Evolutionary conservation across 352 stramenopile species (phyloP).

Genomic region (Globisporangium orthogonon): DNA sequence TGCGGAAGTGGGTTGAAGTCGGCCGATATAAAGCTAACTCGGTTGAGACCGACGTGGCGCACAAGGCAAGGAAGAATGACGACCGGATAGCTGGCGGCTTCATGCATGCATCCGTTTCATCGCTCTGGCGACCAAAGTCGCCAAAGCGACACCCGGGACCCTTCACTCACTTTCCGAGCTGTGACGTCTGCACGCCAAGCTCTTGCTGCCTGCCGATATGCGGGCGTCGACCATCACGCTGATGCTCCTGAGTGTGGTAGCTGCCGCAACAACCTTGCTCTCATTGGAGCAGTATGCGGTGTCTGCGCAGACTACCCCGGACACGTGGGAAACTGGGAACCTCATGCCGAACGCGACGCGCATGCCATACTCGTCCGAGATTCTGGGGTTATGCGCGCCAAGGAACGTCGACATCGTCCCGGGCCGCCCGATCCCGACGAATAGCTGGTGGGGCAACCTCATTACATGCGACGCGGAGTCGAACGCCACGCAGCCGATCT

Average conservation of each 20-base stretch:
- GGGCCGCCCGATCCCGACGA: constrained; percentile 58
- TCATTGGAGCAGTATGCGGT: background rate
- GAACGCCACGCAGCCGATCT: constrained; percentile 50
- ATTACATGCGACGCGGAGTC: constrained; percentile 45
- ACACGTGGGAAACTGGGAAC: constrained; percentile 42
- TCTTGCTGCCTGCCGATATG: background rate
- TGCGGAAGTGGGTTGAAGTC: too few species aligned
- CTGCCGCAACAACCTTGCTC: background rate
- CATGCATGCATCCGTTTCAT: too few species aligned
- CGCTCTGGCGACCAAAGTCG: too few species aligned
- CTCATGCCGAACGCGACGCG: constrained; percentile 25
- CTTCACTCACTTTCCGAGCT: background rate
- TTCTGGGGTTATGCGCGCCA: constrained; percentile 38
- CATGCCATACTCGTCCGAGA: constrained; percentile 29
- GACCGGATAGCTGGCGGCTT: too few species aligned
- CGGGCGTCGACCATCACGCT: background rate
- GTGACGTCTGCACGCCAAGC: background rate
- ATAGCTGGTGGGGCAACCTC: constrained; percentile 81
- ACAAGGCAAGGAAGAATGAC: too few species aligned
- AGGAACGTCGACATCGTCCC: constrained; percentile 46
- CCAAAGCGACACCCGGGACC: too few species aligned
- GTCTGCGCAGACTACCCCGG: constrained; percentile 3
- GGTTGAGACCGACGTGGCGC: too few species aligned
- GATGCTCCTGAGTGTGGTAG: background rate
- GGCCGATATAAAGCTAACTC: too few species aligned